Base-by-base conservation (phyloP, 2,329 filamentous ascomycete genomes). In the Allantophomopsis lycopodina region DNA sequence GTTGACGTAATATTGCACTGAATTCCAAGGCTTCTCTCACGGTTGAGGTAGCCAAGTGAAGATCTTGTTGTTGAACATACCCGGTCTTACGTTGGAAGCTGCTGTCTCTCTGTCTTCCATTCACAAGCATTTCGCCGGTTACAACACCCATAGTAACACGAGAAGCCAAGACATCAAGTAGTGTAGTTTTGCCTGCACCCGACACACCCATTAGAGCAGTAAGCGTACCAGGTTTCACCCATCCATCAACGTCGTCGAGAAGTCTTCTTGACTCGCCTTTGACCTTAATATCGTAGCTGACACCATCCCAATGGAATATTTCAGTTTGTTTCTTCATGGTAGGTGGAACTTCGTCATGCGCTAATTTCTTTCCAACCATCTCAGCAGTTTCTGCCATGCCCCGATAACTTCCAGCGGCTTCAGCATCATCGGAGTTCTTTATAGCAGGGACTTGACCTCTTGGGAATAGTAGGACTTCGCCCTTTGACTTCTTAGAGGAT, bases 131-230 rank as follows among this genome's bases (percentile, higher is more conserved):
- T 49, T 88, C 80, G 38, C 87, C 87, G 7, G 73, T 76, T 38
- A 94, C 84, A n/a, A 93, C 80, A 60, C 87, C 87, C 76, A 88
- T 88, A 85, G 83, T 76, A 54, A 81, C 81, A 55, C 87, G 80
- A 43, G 83, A 83, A 37, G 87, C 87, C 47, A 94, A 67, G 32
- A 83, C 83, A 59, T 94, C 84, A 28, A 94, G 64, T 20, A 94
- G 70, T 1, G 87, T 94, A 0, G 87, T 94, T 60, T 94, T 94
- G 42, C 87, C 87, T 15, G 87, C 87, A 48, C 87, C 87, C n/a
- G 44, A 46, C 21, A 42, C 40, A 20, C 46, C 36, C 76, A 80
- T 80, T 1, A 79, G 63, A 21, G 75, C 76, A 18, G 76, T 81
- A 35, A 79, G 58, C 33, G 75, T 79, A 42, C 77, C 77, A 12